These are phyloP conservation scores for Populus hybrid DNA, from an alignment of 441 rosid genomes.

Conservation along the genomic window DNA sequence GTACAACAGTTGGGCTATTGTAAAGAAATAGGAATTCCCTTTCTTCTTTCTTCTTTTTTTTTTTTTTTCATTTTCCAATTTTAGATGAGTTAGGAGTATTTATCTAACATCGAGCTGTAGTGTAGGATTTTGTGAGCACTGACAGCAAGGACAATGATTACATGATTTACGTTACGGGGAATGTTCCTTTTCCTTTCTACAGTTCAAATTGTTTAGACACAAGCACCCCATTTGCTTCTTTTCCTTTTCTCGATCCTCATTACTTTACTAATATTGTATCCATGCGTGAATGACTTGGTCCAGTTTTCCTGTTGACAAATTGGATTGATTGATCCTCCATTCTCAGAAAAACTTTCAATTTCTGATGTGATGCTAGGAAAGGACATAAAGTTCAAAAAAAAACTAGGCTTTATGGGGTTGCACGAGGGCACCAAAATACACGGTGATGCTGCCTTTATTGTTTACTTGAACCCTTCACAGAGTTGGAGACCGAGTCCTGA, in stretches of 20 bases:
- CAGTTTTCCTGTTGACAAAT: neutral
- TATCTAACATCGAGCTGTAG: slow-evolving; percentile 45
- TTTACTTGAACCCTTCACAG: neutral
- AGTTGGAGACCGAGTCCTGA: neutral
- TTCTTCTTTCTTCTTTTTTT: neutral
- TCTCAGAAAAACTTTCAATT: neutral
- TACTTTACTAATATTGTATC: no score
- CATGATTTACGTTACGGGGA: slow-evolving; percentile 4
- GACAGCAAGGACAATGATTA: slow-evolving; percentile 32
- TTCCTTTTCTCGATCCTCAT: neutral
- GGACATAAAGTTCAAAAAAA: neutral
- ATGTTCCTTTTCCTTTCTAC: neutral
- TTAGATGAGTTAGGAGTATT: slow-evolving; percentile 1
- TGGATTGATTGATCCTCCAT: neutral
- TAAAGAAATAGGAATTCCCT: slow-evolving; percentile 33
- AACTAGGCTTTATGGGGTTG: neutral
- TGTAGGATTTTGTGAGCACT: slow-evolving; percentile 25
- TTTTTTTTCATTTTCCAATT: no score
- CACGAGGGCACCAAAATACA: neutral
- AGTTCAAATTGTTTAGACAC: neutral
- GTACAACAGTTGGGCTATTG: slow-evolving; percentile 23
- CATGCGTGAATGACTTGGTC: neutral
- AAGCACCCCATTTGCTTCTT: neutral
- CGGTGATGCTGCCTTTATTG: neutral
- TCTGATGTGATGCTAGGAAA: neutral